Evolutionary conservation across 805 yeast genomes (phyloP).

Genomic region (Saccharomycodes ludwigii): DNA sequence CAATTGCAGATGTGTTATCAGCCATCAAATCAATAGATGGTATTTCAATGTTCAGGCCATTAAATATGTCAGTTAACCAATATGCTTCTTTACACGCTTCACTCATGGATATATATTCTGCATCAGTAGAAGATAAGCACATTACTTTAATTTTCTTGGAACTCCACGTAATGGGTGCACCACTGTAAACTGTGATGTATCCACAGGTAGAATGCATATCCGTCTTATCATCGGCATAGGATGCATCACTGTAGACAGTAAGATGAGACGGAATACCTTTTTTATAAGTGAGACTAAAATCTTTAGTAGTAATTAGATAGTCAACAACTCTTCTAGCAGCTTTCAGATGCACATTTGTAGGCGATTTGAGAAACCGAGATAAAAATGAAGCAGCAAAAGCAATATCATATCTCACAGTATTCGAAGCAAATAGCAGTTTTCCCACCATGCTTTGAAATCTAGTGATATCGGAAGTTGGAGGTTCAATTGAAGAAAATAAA

Average conservation of each 20-base stretch:
- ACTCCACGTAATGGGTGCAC: constrained; percentile 9
- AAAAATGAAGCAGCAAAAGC: too few relatives aligned
- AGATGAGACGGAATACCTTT: not conserved
- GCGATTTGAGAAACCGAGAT: too few relatives aligned
- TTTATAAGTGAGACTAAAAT: too few relatives aligned
- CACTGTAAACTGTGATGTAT: constrained; percentile 6
- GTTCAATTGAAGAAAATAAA: not conserved
- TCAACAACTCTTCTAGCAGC: too few relatives aligned
- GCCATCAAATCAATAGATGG: not conserved
- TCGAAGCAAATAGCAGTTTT: too few relatives aligned
- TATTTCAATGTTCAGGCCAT: constrained; percentile 1
- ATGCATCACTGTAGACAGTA: constrained; percentile 6
- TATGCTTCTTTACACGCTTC: constrained; percentile 7
- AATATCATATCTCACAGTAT: too few relatives aligned
- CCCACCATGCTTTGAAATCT: too few relatives aligned
- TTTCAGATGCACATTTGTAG: too few relatives aligned
- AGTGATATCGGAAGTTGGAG: not conserved
- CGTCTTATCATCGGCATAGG: constrained; percentile 4
- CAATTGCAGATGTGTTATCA: constrained; percentile 6
- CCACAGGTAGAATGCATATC: constrained; percentile 9
- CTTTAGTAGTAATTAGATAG: too few relatives aligned
- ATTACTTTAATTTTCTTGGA: constrained; percentile 8
- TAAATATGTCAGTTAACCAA: constrained; percentile 3
- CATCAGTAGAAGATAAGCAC: constrained; percentile 7
- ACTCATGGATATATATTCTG: constrained; percentile 7